phyloP scores from a whole-genome alignment of 1,284 basidiomycete species.

The Ganoderma leucocontextum region DNA sequence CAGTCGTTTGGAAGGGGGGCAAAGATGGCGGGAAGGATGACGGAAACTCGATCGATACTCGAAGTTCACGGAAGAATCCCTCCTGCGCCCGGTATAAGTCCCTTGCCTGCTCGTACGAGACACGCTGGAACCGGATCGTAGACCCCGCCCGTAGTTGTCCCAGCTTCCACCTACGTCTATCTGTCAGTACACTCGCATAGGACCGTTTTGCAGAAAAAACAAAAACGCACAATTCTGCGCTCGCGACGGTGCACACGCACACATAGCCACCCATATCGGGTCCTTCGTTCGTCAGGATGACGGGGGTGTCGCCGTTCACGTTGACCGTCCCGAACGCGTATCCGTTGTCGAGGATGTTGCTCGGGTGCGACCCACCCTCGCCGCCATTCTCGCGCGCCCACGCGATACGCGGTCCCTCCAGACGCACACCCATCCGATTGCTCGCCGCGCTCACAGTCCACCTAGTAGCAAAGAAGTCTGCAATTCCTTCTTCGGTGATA shows the following conservation, averaged over 20 bases:
- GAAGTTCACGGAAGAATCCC: slow-evolving; percentile 16
- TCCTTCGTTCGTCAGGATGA: slow-evolving; percentile 69
- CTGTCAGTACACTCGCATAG: not conserved
- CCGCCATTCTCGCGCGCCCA: slow-evolving; percentile 73
- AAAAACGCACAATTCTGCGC: slow-evolving; percentile 55
- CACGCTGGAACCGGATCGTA: slow-evolving; percentile 56
- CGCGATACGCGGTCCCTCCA: slow-evolving; percentile 55
- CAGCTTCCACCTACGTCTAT: slow-evolving; percentile 60
- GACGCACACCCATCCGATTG: slow-evolving; percentile 67
- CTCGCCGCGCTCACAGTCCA: slow-evolving; percentile 66
- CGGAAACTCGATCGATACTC: not conserved
- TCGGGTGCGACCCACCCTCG: slow-evolving; percentile 77
- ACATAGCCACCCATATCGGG: slow-evolving; percentile 74
- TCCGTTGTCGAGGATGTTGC: slow-evolving; percentile 75
- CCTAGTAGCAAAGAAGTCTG: slow-evolving; percentile 54
- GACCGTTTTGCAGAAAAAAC: not conserved
- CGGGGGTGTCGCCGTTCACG: slow-evolving; percentile 78
- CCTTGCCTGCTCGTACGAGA: slow-evolving; percentile 50
- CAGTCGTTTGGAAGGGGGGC: slow-evolving; percentile 11
- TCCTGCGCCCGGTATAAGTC: slow-evolving; percentile 19
- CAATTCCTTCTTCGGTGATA: slow-evolving; percentile 56
- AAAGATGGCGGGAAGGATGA: not conserved
- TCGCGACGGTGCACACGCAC: slow-evolving; percentile 61
- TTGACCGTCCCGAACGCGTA: slow-evolving; percentile 70
- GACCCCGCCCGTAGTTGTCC: slow-evolving; percentile 66